Percentiles rank a stretch among this genome's conserved stretches.
Conservation (phyloP, 1,284 basidiomycete species). For the Malassezia restricta region DNA sequence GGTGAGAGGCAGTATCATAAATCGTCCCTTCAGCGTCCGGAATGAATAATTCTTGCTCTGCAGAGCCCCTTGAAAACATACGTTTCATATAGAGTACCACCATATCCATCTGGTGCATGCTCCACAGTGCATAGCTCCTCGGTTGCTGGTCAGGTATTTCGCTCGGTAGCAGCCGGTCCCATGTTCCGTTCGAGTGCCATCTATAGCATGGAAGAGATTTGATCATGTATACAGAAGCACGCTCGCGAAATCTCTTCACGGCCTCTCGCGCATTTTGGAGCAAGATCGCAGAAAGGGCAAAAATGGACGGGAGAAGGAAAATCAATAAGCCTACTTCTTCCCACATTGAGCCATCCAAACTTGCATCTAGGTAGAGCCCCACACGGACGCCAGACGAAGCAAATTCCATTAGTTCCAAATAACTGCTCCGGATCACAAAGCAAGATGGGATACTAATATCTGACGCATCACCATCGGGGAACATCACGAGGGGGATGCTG, state of each 20-base stretch:
- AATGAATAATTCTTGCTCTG: neutral
- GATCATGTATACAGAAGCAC: constrained; percentile 37
- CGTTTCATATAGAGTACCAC: constrained; percentile 22
- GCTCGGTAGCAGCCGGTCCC: neutral
- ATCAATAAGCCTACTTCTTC: constrained; percentile 39
- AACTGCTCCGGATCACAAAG: constrained; percentile 41
- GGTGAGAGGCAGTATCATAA: neutral
- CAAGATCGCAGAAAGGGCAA: constrained; percentile 37
- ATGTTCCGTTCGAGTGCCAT: constrained; percentile 16
- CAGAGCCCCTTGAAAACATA: neutral
- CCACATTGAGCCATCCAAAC: constrained; percentile 31
- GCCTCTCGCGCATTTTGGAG: constrained; percentile 31
- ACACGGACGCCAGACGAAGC: constrained; percentile 21
- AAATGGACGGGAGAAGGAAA: constrained; percentile 38
- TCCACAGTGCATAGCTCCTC: constrained; percentile 20
- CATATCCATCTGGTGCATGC: constrained; percentile 38
- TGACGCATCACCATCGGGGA: constrained; percentile 32
- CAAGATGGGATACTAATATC: constrained; percentile 41
- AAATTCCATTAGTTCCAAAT: constrained; percentile 33
- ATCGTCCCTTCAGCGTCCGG: neutral
- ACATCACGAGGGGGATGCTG: constrained; percentile 41
- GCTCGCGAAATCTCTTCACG: constrained; percentile 33
- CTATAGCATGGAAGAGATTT: constrained; percentile 36
- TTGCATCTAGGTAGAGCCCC: constrained; percentile 33
- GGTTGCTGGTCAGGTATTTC: neutral